Evolutionary conservation across 768 basidiomycete genomes (phyloP), one percentile per base, ranked within the genome.

Genomic region (Boletus reticuloceps): DNA sequence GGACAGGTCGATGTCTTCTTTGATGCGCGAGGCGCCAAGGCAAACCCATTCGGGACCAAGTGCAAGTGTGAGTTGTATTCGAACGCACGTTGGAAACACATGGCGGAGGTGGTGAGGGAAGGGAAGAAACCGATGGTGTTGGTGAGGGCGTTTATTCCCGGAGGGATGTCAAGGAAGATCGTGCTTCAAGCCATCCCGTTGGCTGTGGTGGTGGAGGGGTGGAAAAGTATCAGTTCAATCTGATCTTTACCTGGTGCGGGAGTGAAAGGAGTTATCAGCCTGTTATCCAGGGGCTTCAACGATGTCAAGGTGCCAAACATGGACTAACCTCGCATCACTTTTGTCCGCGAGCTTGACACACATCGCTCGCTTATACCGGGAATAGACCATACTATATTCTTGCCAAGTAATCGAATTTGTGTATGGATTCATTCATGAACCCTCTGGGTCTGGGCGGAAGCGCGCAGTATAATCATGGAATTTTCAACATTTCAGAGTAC

Each of bases 61-160:
- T 69, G 68, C 27, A 44, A 22, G 9, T 69, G 68, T 13, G 68
- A 69, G 47, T 34, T 45, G 42, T 61, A 58, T 42, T 54, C 64
- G 7, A 56, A 64, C n/a, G 50, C 50, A 19, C 61, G 60, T 22
- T 69, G 67, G 69, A 64, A 61, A 44, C 57, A 47, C 25, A 59
- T 67, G 43, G 53, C 57, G 9, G 62, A 65, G 31, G 49, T 27
- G 32, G 59, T 62, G 7, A 54, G 36, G 41, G 58, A 56, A 19
- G 59, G 58, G 14, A 50, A 55, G 25, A 51, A 32, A 31, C 55
- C 57, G 19, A 49, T 56, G 38, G 55, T 71, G 4, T 41, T 71
- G 17, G 68, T 69, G 5, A 59, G 68, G 43, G 69, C 55, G 10
- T 67, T 67, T 47, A 60, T 71, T 31, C 58, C 69, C 2, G 69